Base-by-base conservation (phyloP, 2,329 filamentous ascomycete species). In the Trichoderma atroviride region DNA sequence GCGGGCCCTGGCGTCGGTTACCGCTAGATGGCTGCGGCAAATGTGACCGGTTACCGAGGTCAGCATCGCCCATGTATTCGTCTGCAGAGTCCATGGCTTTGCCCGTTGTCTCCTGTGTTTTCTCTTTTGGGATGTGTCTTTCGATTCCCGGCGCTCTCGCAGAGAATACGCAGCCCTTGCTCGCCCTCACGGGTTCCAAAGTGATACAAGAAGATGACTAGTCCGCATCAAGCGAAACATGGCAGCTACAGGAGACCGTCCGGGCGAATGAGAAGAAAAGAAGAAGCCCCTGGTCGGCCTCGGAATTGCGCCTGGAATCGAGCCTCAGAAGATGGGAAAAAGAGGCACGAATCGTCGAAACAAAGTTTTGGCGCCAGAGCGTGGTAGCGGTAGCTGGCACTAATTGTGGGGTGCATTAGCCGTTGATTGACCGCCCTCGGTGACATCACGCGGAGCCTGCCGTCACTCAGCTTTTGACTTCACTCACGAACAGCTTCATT, bases 1-100 rank as follows among this genome's bases (percentile, higher is more conserved):
- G 76, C 59, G 72, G 68, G 52, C 31, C 58, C 73, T 43, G 73
- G 66, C 57, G 72, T 56, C 50, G 70, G 72, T 16, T 55, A 11
- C n/a, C 24, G 40, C n/a, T 6, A 6, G 61, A 64, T 11, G 61
- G 35, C 68, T 27, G 69, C 29, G 47, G 53, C 22, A 37, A 43
- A 43, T 53, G 68, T 40, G 56, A 43, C 55, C 65, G 68, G 13
- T 62, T 47, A 40, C 55, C 59, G 58, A 33, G 19, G 50, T 60
- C 65, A 31, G 63, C 37, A 47, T 53, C 35, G 13, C 40, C n/a
- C 57, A 43, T 24, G 22, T 43, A 37, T 19, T 69, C 55, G 27
- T 59, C 68, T 59, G 35, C 27, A 62, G 66, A 56, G 11, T 22
- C 63, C 62, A 60, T 67, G 56, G 50, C 22, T 27, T 43, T 27